phyloP scores from a whole-genome alignment of 140 eudicot species.

The Senecio squalidus region DNA sequence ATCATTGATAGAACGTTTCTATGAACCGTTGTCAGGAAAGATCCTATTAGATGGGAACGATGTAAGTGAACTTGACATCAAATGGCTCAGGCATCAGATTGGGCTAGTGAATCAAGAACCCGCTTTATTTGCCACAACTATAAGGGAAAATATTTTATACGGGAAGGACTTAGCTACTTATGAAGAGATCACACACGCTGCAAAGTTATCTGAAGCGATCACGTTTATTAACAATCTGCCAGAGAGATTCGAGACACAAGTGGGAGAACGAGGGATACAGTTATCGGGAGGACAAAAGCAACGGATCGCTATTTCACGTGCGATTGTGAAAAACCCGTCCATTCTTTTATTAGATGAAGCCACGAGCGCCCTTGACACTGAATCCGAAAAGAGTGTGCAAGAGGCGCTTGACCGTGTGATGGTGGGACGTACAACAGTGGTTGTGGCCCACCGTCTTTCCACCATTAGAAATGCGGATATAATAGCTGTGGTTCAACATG shows the following conservation, averaged over 20 bases:
- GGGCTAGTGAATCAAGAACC: conserved; percentile 98
- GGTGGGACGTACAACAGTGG: conserved; percentile 96
- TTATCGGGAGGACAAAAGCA: conserved; percentile 98
- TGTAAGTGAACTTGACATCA: conserved; percentile 66
- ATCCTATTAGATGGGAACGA: conserved; percentile 66
- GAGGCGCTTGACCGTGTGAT: conserved; percentile 98
- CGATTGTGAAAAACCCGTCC: conserved; percentile 89
- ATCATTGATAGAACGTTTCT: conserved; percentile 91
- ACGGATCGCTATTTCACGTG: conserved; percentile 94
- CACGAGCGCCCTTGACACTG: conserved; percentile 98
- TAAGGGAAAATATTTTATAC: conserved; percentile 79
- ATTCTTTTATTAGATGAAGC: conserved; percentile 91
- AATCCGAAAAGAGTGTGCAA: conserved; percentile 97
- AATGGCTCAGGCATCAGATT: conserved; percentile 89
- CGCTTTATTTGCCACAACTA: conserved; percentile 96
- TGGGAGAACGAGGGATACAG: conserved; percentile 95
- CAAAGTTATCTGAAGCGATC: conserved; percentile 89
- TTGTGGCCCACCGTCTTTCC: conserved; percentile 97
- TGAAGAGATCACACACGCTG: conserved; percentile 90
- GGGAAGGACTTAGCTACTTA: conserved; percentile 89
- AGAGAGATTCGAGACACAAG: conserved; percentile 96
- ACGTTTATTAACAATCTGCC: conserved; percentile 88
- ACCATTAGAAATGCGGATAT: conserved; percentile 91
- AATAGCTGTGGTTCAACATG: conserved; percentile 82
- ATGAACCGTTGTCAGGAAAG: conserved; percentile 75